phyloP scores from a whole-genome alignment of 352 stramenopile species.

The Phytophthora chlamydospora region DNA sequence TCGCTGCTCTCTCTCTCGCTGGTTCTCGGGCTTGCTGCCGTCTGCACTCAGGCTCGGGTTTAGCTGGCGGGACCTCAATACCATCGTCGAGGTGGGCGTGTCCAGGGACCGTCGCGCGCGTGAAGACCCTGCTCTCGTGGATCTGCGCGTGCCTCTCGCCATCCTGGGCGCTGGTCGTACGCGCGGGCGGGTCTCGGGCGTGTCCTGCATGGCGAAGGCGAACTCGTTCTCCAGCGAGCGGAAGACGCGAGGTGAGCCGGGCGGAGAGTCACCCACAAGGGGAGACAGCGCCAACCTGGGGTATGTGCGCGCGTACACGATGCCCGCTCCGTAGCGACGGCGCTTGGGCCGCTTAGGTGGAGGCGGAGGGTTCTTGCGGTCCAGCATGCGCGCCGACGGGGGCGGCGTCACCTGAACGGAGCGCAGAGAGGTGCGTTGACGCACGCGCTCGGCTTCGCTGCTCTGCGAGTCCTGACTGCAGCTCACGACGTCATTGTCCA shows the following conservation, averaged over 20 bases:
- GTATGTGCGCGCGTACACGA: slow-evolving; percentile 40
- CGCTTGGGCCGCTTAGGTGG: slow-evolving; percentile 47
- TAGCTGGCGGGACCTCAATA: slow-evolving; percentile 63
- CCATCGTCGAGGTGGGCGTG: slow-evolving; percentile 61
- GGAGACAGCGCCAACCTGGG: slow-evolving; percentile 42
- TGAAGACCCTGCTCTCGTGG: slow-evolving; percentile 37
- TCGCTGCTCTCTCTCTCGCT: slow-evolving; percentile 47
- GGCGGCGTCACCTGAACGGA: slow-evolving; percentile 66
- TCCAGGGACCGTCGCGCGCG: slow-evolving; percentile 48
- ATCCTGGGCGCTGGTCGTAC: slow-evolving; percentile 57
- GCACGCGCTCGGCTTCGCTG: slow-evolving; percentile 30
- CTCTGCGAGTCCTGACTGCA: slow-evolving; percentile 31
- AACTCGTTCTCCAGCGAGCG: slow-evolving; percentile 73
- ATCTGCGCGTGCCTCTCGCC: slow-evolving; percentile 47
- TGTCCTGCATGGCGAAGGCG: slow-evolving; percentile 61
- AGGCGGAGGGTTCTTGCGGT: slow-evolving; percentile 68
- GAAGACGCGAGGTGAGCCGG: slow-evolving; percentile 51
- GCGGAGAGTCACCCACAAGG: slow-evolving; percentile 45
- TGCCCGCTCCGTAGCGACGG: slow-evolving; percentile 28
- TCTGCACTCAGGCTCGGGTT: slow-evolving; percentile 46
- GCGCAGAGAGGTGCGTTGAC: slow-evolving; percentile 30
- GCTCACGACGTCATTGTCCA: slow-evolving; percentile 25
- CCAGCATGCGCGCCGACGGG: slow-evolving; percentile 68
- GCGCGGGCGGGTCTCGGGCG: slow-evolving; percentile 47
- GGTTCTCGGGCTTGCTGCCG: slow-evolving; percentile 41